These are phyloP conservation scores for Puccinia novopanici DNA, from an alignment of 1,284 basidiomycete genomes.

Conservation along the genomic window DNA sequence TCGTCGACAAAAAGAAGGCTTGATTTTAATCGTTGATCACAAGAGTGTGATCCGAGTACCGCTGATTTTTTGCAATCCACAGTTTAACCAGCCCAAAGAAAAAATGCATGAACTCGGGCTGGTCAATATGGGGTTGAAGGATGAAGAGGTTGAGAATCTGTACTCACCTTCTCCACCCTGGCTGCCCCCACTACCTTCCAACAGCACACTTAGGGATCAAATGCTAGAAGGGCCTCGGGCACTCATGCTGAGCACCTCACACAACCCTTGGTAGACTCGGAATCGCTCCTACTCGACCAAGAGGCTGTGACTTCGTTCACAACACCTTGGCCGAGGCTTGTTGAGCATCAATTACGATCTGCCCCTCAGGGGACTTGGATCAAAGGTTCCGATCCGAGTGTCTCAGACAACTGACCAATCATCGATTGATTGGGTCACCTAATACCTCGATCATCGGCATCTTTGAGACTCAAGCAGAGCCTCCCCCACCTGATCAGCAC, in stretches of 20 bases:
- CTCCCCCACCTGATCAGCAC: constrained; percentile 35
- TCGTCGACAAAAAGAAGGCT: too few relatives aligned
- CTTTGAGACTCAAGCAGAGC: constrained; percentile 14
- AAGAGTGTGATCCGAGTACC: too few relatives aligned
- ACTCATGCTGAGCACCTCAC: background rate
- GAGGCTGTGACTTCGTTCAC: background rate
- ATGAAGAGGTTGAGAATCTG: constrained; percentile 25
- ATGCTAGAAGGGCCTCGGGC: background rate
- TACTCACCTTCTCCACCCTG: background rate
- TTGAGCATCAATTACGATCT: background rate
- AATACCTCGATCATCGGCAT: background rate
- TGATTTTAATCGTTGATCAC: too few relatives aligned
- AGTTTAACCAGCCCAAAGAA: background rate
- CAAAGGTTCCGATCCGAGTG: background rate
- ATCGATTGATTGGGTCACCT: background rate
- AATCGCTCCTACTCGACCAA: constrained; percentile 3
- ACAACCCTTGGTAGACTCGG: background rate
- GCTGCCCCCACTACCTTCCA: background rate
- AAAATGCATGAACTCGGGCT: constrained; percentile 7
- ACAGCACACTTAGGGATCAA: too few relatives aligned
- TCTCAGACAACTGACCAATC: background rate
- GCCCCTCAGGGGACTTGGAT: background rate
- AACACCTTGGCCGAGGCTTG: background rate
- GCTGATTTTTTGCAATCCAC: too few relatives aligned
- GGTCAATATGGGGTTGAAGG: constrained; percentile 18